Evolutionary conservation across 2,329 filamentous ascomycete genomes (phyloP).

Genomic region (Dothistroma pini): DNA sequence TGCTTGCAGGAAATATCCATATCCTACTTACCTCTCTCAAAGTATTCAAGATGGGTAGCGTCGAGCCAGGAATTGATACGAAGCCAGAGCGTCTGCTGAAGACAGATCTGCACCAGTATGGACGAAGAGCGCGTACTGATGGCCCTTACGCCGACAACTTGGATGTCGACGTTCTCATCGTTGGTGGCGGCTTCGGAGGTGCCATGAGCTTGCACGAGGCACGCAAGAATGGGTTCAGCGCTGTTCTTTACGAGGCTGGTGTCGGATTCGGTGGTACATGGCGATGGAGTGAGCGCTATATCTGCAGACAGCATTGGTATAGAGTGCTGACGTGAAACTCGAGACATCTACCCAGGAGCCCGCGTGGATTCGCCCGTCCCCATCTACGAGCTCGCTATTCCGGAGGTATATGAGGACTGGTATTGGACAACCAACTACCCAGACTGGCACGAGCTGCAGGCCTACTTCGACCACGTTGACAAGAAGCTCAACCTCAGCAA

Average conservation of each 20-base stretch:
- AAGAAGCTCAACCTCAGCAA: slow-evolving; percentile 54
- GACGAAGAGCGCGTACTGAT: slow-evolving; percentile 19
- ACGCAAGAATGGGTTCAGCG: slow-evolving; percentile 33
- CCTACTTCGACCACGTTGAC: slow-evolving; percentile 60
- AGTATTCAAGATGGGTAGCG: slow-evolving; percentile 19
- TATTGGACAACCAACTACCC: slow-evolving; percentile 45
- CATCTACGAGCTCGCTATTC: slow-evolving; percentile 35
- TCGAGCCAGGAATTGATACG: slow-evolving; percentile 13
- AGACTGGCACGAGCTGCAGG: slow-evolving; percentile 45
- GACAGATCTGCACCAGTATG: slow-evolving; percentile 27
- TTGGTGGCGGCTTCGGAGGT: slow-evolving; percentile 45
- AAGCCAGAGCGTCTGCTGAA: slow-evolving; percentile 26
- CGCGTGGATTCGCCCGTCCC: slow-evolving; percentile 41
- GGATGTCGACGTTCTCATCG: slow-evolving; percentile 31
- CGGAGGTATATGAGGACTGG: slow-evolving; percentile 53
- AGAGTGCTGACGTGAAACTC: neutral
- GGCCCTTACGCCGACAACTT: slow-evolving; percentile 30
- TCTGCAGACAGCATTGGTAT: too few relatives aligned
- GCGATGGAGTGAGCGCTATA: slow-evolving; percentile 25
- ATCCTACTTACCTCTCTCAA: neutral
- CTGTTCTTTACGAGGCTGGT: slow-evolving; percentile 34
- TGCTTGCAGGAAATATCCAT: neutral
- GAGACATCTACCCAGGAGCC: slow-evolving; percentile 38
- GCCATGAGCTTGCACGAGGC: slow-evolving; percentile 42
- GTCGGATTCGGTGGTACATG: slow-evolving; percentile 35